Evolutionary conservation across 345 rosid genomes (phyloP), one percentile per base, ranked within the genome.

Genomic region (Brassica cretica): DNA sequence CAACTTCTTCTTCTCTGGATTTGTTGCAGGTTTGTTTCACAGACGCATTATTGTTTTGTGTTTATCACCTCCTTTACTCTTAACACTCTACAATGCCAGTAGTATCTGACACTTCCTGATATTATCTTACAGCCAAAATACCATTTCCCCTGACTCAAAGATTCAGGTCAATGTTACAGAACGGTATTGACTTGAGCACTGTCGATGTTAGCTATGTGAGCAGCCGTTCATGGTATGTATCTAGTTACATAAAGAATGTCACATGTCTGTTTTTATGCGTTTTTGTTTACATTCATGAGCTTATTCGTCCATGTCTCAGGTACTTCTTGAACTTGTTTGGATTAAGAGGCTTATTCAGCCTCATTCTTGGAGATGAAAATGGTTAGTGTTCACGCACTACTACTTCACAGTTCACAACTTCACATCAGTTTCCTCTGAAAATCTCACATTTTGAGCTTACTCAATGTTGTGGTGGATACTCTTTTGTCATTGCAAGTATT

Each of bases 151-250:
- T 96, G 78, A 96, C 99, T 79, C 97, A 93, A 75, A 90, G 98
- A 84, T 96, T 96, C 84, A 88, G 99, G 74, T 85, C 97, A 72
- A 96, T 96, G 99, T 80, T 96, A 84, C 99, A 96, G 87, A 93
- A 93, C 80, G 99, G 98, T 71, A 96, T 96, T 74, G 99, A 93
- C 85, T 84, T 96, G 84, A 96, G 99, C 83, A 93, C 97, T 14
- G 99, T 96, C 2, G 97, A 96, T 77, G 98, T 96, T 71, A 96
- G 99, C 87, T 96, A 96, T 60, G 99, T 96, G 67, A 96, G 99
- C 79, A 91, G 98, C 79, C 98, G 98, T 11, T 96, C 98, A 72
- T 96, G 99, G 99, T 95, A 93, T 61, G 76, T 74, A 63, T 41
- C 46, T 56, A 62, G 60, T 51, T 37, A 16, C 66, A 68, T 27